Conservation (phyloP, 495 filamentous ascomycete genomes). For the Haplographium delicatum region DNA sequence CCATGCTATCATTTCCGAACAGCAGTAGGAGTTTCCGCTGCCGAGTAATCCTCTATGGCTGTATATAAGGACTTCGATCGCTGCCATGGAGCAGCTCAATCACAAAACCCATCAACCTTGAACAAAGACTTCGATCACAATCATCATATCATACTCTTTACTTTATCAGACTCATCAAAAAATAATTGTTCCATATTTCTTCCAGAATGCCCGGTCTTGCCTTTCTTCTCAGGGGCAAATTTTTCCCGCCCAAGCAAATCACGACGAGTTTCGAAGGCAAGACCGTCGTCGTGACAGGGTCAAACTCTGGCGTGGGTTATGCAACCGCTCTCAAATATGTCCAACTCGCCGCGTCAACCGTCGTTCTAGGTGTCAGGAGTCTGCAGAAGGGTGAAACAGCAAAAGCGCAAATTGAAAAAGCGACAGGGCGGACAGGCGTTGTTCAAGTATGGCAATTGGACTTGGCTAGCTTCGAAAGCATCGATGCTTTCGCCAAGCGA, state of each 20-base stretch:
- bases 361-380: conserved; percentile 40
- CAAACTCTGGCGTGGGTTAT: conserved; percentile 46
- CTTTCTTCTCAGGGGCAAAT: conserved; percentile 8
- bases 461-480: conserved; percentile 30
- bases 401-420: conserved; percentile 30
- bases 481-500: conserved; percentile 18
- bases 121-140: conserved; percentile 8
- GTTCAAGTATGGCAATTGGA: conserved; percentile 54
- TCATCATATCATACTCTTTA: conserved; percentile 11
- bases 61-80: conserved; percentile 6
- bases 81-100: conserved; percentile 7
- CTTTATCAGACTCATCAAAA: conserved; percentile 8
- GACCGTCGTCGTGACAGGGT: conserved; percentile 48
- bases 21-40: conserved; percentile 4
- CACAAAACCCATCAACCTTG: conserved; percentile 9
- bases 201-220: conserved; percentile 35
- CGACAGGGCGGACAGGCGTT: conserved; percentile 27
- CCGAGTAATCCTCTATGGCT: conserved; percentile 4
- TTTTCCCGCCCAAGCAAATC: conserved; percentile 14
- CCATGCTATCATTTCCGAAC: conserved; percentile 4
- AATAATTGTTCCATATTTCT: conserved; percentile 37
- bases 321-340: conserved; percentile 38
- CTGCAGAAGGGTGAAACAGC: conserved; percentile 34
- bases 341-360: conserved; percentile 50
- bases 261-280: conserved; percentile 24